Evolutionary conservation across 1,139 yeast genomes (phyloP), one percentile per base, ranked within the genome.

Genomic region (Pichia sp.): DNA sequence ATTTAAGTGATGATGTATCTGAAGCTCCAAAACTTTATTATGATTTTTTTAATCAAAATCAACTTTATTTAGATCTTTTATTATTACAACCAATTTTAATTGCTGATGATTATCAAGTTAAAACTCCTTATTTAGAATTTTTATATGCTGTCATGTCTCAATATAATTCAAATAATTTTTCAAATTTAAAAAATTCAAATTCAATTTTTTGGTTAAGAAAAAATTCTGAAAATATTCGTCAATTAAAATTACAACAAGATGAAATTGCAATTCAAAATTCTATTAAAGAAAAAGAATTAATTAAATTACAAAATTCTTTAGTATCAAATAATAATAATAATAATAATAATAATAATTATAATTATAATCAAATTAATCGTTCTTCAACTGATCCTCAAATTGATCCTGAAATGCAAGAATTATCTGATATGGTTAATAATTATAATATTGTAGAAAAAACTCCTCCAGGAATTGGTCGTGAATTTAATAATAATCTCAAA

Each of bases 51-150:
- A 73, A 80, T 52, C 74, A 70, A 46, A 63, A 69, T 43, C 75
- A 74, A 42, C 61, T 86, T 47, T 79, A 82, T 51, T 69, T 84
- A 40, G 97, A 89, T 63, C 70, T 87, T 58, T 68, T 87, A 41
- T 67, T 89, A 47, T 71, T 89, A 50, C 95, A 87, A 61, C 96
- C 96, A 4, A 89, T 89, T 48, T 69, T 89, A 46, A 68, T 87
- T 48, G 95, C 94, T 20, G 96, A 87, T 64, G 96, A 87, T 61
- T 76, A 77, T 58, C 82, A 85, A 39, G 80, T 87, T 45, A 82
- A 86, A 60, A 86, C 96, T 1, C 96, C 97, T 3, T 89, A 89
- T 61, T 71, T 89, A 63, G 97, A 89, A 64, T 86, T 87, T 57
- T 68, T 87, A 48, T 89, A 87, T 61, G 87, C 96, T 3, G 76